Conservation (phyloP, 2,329 filamentous ascomycete species). For the Diaporthe sp. region DNA sequence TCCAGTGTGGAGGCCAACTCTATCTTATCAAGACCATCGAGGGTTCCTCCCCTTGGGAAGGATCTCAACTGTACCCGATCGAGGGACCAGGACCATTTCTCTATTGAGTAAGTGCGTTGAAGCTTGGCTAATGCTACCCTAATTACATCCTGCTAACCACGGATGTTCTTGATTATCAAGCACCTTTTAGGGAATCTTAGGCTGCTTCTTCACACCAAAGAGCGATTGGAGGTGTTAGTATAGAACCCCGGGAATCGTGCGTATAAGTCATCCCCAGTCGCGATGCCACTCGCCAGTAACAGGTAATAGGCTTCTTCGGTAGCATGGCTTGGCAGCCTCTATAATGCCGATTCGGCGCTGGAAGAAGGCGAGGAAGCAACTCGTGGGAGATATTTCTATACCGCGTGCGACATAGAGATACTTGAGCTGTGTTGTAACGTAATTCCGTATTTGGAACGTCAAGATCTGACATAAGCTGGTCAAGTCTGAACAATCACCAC, state of each 20-base stretch:
- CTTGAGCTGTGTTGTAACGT: too few relatives aligned
- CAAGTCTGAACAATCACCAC: too few relatives aligned
- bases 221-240: not conserved
- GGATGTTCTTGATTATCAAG: too few relatives aligned
- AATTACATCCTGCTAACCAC: too few relatives aligned
- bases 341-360: not conserved
- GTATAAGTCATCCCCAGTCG: not conserved
- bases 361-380: too few relatives aligned
- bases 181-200: not conserved
- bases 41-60: not conserved
- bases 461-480: too few relatives aligned
- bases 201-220: not conserved
- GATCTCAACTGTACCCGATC: not conserved
- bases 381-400: too few relatives aligned
- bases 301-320: not conserved
- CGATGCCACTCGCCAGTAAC: not conserved
- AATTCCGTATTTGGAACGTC: too few relatives aligned
- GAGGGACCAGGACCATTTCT: slow-evolving; percentile 9
- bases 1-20: not conserved
- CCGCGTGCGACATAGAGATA: too few relatives aligned
- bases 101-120: not conserved
- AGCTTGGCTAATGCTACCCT: not conserved
- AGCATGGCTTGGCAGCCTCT: not conserved
- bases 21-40: not conserved
- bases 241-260: not conserved